Base-by-base conservation (phyloP, 2,329 filamentous ascomycete species). In the Colletotrichum destructivum region DNA sequence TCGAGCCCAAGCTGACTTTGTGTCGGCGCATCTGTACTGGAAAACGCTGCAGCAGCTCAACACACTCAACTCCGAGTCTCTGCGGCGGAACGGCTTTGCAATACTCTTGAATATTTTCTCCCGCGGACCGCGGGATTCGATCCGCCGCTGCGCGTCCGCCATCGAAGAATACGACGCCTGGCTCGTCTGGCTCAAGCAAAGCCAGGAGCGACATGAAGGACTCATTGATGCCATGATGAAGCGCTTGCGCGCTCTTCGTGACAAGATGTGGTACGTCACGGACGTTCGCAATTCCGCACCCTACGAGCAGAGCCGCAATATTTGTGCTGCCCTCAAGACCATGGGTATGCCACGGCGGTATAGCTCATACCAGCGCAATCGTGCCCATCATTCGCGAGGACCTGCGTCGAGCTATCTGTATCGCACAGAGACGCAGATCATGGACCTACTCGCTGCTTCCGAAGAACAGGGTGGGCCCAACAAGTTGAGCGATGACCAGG, bases 191-290 rank as follows among this genome's bases (percentile, higher is more conserved):
- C 87, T 97, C 23, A 94, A 94, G 78, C 93, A 94, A 75, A 94
- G 92, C 31, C 91, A 96, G 77, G 93, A 94, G 77, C 89, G 93
- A 3, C 91, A 95, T 59, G 94, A 96, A 76, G 88, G 87, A 3
- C 88, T 90, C 15, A 91, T 95, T 46, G 92, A 94, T 51, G 87
- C 90, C 6, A 93, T 94, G 89, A 93, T 94, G 87, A 87, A 87
- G 70, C 90, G 90, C 6, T 87, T 96, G 47, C 90, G 91, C 69
- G 91, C 92, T 26, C 87, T 98, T 49, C 90, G 96, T 52, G 94
- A 98, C 80, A 98, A 98, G 86, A 98, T 98, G 94, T 99, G 96
- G 96, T 99, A 97, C 80, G 93, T 96, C 72, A 96, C 94, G 1
- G 95, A 98, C 80, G 95, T 98, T 38, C 92, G 94, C 73, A 95